A percentile compares a stretch with the other conserved stretches of the same genome.
Evolutionary conservation across 139 green algal species (phyloP).

Genomic region (Micractinium conductrix): DNA sequence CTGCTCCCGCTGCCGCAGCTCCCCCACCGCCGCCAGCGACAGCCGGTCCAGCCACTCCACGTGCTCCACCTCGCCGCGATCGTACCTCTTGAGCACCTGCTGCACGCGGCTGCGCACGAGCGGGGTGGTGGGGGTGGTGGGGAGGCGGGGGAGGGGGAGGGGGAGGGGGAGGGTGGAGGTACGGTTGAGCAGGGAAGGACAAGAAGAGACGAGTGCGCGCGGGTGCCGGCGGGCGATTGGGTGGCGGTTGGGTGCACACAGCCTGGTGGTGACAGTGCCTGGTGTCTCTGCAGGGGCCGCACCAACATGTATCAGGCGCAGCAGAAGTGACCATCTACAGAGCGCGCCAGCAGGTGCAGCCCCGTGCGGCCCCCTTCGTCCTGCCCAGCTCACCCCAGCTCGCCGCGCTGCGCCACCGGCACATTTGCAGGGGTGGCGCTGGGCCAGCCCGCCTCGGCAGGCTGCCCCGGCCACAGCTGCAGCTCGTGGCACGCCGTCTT

Average conservation of each 20-base stretch:
- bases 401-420: slow-evolving; percentile 60
- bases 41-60: slow-evolving; percentile 89
- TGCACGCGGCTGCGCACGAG: slow-evolving; percentile 61
- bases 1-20: slow-evolving; percentile 39
- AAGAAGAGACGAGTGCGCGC: neutral
- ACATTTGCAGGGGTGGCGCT: slow-evolving; percentile 81
- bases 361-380: neutral
- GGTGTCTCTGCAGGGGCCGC: no score
- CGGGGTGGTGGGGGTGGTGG: neutral
- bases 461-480: slow-evolving; percentile 60
- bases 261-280: no score
- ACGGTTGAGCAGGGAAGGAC: neutral
- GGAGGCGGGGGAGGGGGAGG: neutral
- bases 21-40: slow-evolving; percentile 54
- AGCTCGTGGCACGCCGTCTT: slow-evolving; percentile 82
- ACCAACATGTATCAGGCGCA: no score
- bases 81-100: slow-evolving; percentile 75
- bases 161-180: neutral
- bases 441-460: slow-evolving; percentile 60
- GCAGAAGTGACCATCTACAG: no score
- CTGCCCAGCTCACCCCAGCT: slow-evolving; percentile 47
- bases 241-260: no score
- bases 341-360: neutral
- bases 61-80: slow-evolving; percentile 78
- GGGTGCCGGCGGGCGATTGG: no score